Percentiles rank a stretch among this genome's conserved stretches.
These are phyloP conservation scores for Xylariaceae sp. DNA, from an alignment of 2,329 filamentous ascomycete genomes.

Conservation along the genomic window DNA sequence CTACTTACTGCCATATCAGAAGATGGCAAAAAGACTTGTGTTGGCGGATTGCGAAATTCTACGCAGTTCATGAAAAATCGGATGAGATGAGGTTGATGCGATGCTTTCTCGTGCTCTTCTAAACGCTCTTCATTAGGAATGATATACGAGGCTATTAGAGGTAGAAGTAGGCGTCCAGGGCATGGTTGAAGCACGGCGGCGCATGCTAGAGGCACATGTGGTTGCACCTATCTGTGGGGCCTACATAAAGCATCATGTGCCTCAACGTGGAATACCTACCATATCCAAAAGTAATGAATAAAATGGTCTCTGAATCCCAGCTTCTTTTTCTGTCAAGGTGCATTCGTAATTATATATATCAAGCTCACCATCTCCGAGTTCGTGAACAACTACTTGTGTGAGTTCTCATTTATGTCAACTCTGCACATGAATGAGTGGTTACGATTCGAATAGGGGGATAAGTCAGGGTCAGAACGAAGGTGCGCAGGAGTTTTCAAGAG, in stretches of 20 bases:
- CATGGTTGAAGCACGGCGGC: constrained; percentile 11
- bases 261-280: background rate
- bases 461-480: too few species aligned
- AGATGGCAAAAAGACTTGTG: background rate
- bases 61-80: background rate
- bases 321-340: background rate
- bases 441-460: too few species aligned
- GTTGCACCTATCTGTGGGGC: constrained; percentile 3
- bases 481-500: too few species aligned
- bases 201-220: constrained; percentile 9
- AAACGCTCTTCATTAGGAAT: constrained; percentile 16
- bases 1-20: constrained; percentile 1
- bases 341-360: background rate
- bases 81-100: constrained; percentile 3
- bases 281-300: background rate
- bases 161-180: constrained; percentile 12
- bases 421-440: too few species aligned
- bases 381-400: background rate
- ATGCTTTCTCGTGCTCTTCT: constrained; percentile 6
- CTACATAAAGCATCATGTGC: constrained; percentile 6
- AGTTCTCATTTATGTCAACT: too few species aligned
- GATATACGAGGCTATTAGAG: constrained; percentile 18
- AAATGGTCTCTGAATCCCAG: background rate
- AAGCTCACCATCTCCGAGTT: background rate
- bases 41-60: background rate